These are phyloP conservation scores for Chytriomyces sp. DNA, from an alignment of 192 early-diverging fungal genomes.

Conservation along the genomic window DNA sequence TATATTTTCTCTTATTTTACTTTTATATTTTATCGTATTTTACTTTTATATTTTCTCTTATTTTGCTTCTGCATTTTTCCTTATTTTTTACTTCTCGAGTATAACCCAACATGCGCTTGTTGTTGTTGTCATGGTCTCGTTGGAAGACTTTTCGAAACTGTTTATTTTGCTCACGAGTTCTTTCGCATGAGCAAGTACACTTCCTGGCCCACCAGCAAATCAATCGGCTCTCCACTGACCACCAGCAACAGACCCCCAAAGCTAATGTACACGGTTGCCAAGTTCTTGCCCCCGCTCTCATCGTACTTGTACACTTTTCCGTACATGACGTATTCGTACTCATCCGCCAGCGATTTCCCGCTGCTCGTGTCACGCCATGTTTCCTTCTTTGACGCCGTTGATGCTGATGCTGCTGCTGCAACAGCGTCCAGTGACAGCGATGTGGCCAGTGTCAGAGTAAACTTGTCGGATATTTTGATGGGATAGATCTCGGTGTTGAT, in stretches of 20 bases:
- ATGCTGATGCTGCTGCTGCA: slow-evolving; percentile 39
- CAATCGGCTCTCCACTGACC: slow-evolving; percentile 89
- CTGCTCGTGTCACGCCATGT: slow-evolving; percentile 65
- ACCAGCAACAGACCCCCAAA: slow-evolving; percentile 20
- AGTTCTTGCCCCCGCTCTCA: slow-evolving; percentile 70
- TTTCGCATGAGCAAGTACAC: slow-evolving; percentile 88
- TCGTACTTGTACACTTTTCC: slow-evolving; percentile 97
- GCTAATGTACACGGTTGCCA: slow-evolving; percentile 63
- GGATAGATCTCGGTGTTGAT: slow-evolving; percentile 93
- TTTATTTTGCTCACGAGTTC: slow-evolving; percentile 24
- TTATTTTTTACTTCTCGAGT: too few species aligned
- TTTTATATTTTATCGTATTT: too few species aligned
- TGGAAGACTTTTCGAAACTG: not conserved
- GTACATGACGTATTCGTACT: slow-evolving; percentile 99
- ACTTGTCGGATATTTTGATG: slow-evolving; percentile 81
- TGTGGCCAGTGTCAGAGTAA: slow-evolving; percentile 78
- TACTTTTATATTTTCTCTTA: too few species aligned
- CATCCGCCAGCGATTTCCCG: slow-evolving; percentile 76
- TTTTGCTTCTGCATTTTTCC: too few species aligned
- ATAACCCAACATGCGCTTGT: too few species aligned
- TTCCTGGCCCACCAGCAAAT: slow-evolving; percentile 91
- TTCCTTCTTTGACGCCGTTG: slow-evolving; percentile 54
- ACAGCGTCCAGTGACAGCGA: slow-evolving; percentile 63
- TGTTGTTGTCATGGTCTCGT: too few species aligned
- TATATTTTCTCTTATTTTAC: too few species aligned